Base-by-base conservation (phyloP, 805 yeast genomes). In the Nakazawaea ambrosiae region DNA sequence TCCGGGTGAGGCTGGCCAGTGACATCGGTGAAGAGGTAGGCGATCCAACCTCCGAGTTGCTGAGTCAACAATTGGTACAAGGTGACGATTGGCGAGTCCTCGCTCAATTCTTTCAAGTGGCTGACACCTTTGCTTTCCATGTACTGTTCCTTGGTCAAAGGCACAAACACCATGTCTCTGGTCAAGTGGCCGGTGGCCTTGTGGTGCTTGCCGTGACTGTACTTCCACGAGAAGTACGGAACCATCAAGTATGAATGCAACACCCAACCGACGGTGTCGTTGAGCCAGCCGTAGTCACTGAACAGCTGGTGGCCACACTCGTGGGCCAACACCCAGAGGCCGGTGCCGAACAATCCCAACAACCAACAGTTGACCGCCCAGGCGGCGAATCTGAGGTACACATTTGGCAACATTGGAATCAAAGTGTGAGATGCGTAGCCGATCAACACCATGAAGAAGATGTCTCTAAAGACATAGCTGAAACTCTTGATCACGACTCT, bases 21-120 rank as follows among this genome's bases (percentile, higher is more conserved):
- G 38, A 78, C 89, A 58, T 85, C 81, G 45, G 78, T 65, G 48
- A 68, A 54, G 44, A 85, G 66, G 61, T 85, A 75, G 48, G 67
- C 58, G 53, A 75, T 59, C 88, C 88, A 84, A 34, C 95, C 95
- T 49, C 80, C 81, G 25, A 76, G 50, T 61, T 85, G 95, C 62
- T 86, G 95, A 41, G 65, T 39, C 8, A 84, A 15, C 47, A 86
- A 64, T 37, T 58, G 58, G 49, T 46, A 55, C 41, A 85, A 68
- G 20, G 90, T 76, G 41, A 61, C 64, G 41, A 85, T 58, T 33
- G 95, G 95, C 34, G 92, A 68, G 53, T 85, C 95, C 48, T 75
- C 90, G 36, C 79, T 56, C 30, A 80, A 50, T 48, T 82, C 88
- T 26, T 65, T 66, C 17, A 77, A 43, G 37, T 59, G 57, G 30